Percentiles rank a stretch among this genome's conserved stretches.
phyloP scores from a whole-genome alignment of 495 filamentous ascomycete genomes.

The Penicillium salamii region DNA sequence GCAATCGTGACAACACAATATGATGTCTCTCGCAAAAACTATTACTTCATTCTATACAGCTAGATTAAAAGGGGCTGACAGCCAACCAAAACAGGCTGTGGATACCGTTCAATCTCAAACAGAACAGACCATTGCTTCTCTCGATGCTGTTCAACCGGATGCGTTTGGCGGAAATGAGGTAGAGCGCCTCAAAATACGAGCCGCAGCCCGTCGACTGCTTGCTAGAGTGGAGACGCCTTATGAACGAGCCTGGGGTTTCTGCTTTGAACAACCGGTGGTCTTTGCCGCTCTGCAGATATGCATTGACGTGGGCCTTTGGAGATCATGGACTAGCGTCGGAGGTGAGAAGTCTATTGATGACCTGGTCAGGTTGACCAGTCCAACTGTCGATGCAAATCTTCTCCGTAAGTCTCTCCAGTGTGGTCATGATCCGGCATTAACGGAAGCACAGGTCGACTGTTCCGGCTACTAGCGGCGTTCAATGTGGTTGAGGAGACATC shows the following conservation, averaged over 20 bases:
- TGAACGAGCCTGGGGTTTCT: constrained; percentile 30
- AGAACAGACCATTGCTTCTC: constrained; percentile 16
- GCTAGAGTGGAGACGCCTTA: constrained; percentile 26
- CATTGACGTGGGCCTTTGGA: constrained; percentile 28
- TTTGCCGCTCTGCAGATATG: constrained; percentile 30
- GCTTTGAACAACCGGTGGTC: constrained; percentile 27
- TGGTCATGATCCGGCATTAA: not conserved
- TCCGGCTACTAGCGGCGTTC: constrained; percentile 39
- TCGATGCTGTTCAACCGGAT: constrained; percentile 20
- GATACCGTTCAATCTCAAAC: constrained; percentile 3
- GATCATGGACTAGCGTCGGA: constrained; percentile 21
- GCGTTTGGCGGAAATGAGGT: constrained; percentile 23
- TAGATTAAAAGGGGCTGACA: not conserved
- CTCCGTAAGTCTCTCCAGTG: constrained; percentile 16
- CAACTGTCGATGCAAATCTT: constrained; percentile 21
- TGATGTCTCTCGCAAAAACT: not conserved
- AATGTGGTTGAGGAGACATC: constrained; percentile 35
- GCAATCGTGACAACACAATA: not conserved
- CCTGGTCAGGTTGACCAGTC: constrained; percentile 17
- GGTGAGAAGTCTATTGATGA: constrained; percentile 26
- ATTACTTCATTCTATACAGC: not conserved
- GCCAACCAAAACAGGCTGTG: not conserved
- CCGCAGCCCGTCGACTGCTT: constrained; percentile 26
- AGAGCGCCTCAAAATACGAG: constrained; percentile 24
- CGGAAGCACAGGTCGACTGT: constrained; percentile 29